Evolutionary conservation across 257 asterid species (phyloP).

Genomic region (Salvia rosmarinus): DNA sequence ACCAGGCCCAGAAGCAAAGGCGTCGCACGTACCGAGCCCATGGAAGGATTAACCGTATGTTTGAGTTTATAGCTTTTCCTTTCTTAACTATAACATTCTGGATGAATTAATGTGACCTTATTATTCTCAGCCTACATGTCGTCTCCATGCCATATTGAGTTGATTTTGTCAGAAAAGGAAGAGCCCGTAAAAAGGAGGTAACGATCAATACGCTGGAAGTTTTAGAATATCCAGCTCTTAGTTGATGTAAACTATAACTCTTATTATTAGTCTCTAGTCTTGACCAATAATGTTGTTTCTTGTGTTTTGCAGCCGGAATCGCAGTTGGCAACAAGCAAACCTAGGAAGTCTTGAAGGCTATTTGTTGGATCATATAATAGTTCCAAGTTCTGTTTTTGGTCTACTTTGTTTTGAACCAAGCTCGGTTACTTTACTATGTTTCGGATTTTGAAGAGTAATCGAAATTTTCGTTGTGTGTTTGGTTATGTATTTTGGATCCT

Average conservation of each 20-base stretch:
- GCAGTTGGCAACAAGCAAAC: conserved; percentile 43
- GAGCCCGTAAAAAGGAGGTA: conserved; percentile 78
- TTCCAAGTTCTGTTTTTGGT: not conserved
- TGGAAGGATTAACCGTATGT: conserved; percentile 74
- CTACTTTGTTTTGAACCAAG: too few relatives aligned
- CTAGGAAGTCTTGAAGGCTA: conserved; percentile 42
- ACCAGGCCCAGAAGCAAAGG: conserved; percentile 75
- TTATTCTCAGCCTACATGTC: conserved; percentile 64
- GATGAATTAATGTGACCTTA: conserved; percentile 8
- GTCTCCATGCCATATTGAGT: conserved; percentile 74
- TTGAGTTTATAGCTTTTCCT: not conserved
- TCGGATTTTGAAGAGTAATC: too few relatives aligned
- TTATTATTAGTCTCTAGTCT: too few relatives aligned
- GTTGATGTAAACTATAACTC: too few relatives aligned
- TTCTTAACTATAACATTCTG: not conserved
- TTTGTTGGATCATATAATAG: not conserved
- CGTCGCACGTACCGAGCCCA: conserved; percentile 84
- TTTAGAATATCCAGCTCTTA: not conserved
- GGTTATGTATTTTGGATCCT: too few relatives aligned
- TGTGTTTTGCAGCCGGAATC: conserved; percentile 42
- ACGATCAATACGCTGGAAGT: not conserved
- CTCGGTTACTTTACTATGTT: too few relatives aligned
- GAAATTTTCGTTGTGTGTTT: too few relatives aligned
- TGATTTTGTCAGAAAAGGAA: conserved; percentile 67
- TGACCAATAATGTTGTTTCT: not conserved